Percentiles rank a stretch among this genome's conserved stretches.
Evolutionary conservation across 371 early-diverging fungal genomes (phyloP).

Genomic region (Cokeromyces recurvatus): DNA sequence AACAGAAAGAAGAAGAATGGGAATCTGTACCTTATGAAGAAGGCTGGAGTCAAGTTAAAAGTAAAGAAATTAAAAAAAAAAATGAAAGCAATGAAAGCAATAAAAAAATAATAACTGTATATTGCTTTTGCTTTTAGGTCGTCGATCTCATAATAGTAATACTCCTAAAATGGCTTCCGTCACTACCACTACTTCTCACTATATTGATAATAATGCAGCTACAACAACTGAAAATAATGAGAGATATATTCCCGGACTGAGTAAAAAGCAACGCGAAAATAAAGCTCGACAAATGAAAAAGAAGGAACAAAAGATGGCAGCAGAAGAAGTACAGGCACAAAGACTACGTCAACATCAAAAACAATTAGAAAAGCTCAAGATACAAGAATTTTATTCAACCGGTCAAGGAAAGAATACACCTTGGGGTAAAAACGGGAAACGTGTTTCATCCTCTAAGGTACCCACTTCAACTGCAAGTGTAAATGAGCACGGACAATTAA

Average conservation of each 20-base stretch:
- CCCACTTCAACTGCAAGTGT: slow-evolving; percentile 25
- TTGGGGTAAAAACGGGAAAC: slow-evolving; percentile 23
- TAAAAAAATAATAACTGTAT: neutral
- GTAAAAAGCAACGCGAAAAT: slow-evolving; percentile 56
- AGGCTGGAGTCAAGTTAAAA: slow-evolving; percentile 29
- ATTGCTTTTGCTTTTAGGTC: too few relatives aligned
- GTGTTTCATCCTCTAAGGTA: slow-evolving; percentile 14
- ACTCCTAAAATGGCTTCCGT: too few relatives aligned
- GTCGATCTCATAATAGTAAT: too few relatives aligned
- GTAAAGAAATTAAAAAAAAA: slow-evolving; percentile 13
- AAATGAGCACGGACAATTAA: slow-evolving; percentile 38
- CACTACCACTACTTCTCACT: too few relatives aligned
- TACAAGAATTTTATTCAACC: slow-evolving; percentile 36
- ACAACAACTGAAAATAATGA: neutral
- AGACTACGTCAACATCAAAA: slow-evolving; percentile 47
- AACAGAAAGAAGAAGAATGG: slow-evolving; percentile 23
- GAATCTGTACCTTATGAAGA: slow-evolving; percentile 35
- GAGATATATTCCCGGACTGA: slow-evolving; percentile 20
- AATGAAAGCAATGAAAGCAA: neutral
- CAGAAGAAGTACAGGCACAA: slow-evolving; percentile 40
- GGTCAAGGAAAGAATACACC: slow-evolving; percentile 40
- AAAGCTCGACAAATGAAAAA: slow-evolving; percentile 31
- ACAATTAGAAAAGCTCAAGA: slow-evolving; percentile 29
- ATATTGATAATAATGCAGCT: slow-evolving; percentile 4
- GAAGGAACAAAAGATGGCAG: slow-evolving; percentile 38